Conservation (phyloP, 495 filamentous ascomycete genomes). For the Talaromyces trachyspermus region DNA sequence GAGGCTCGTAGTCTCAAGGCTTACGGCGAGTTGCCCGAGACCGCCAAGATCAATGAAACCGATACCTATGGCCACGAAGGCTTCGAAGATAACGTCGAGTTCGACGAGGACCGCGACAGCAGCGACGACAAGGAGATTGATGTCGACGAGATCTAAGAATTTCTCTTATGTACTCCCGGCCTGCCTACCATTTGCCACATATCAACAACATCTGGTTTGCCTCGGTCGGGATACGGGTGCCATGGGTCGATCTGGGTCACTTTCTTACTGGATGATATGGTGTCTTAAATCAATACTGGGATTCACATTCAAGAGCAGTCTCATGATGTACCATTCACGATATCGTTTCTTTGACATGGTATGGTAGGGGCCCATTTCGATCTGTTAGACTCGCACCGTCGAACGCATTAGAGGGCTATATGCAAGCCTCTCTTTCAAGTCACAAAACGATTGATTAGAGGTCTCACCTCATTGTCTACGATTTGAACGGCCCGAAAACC, state of each 20-base stretch:
- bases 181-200: slow-evolving; percentile 1
- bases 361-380: slow-evolving; percentile 1
- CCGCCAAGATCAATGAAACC: slow-evolving; percentile 99
- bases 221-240: slow-evolving; percentile 1
- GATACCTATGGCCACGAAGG: slow-evolving; percentile 74
- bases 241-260: slow-evolving; percentile 3
- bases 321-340: slow-evolving; percentile 5
- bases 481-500: neutral
- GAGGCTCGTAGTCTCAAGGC: slow-evolving; percentile 92
- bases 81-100: slow-evolving; percentile 53
- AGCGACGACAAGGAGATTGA: slow-evolving; percentile 53
- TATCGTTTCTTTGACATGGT: slow-evolving; percentile 4
- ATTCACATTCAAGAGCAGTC: neutral
- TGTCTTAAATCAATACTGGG: neutral
- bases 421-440: too few species aligned
- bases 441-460: neutral
- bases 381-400: neutral
- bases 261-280: slow-evolving; percentile 3
- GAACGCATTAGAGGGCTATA: neutral
- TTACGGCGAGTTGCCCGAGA: slow-evolving; percentile 94
- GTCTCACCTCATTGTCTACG: neutral
- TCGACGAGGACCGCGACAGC: slow-evolving; percentile 50
- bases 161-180: slow-evolving; percentile 12
- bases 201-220: neutral
- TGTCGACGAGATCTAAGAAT: slow-evolving; percentile 50